Base-by-base conservation (phyloP, 768 basidiomycete species). In the Phaeolepiota aurea region DNA sequence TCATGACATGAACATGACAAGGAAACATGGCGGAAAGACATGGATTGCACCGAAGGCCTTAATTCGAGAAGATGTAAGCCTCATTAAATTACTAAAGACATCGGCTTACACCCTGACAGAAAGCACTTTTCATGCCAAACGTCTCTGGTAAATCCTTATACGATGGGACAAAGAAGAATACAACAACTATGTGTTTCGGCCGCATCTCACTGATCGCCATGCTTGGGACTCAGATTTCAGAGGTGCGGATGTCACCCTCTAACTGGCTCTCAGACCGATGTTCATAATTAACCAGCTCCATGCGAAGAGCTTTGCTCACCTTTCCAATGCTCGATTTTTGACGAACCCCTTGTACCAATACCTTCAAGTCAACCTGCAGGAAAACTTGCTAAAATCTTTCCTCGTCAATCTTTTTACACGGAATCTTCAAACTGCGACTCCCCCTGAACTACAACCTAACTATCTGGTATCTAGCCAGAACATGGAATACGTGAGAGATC, bases 41-140 rank as follows among this genome's bases (percentile, higher is more conserved):
- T 98, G 90, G 91, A 76, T 91, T 38, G 92, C 91, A 9, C 93
- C 92, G 1, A 79, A 74, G 15, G 84, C 87, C 15, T 69, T 97
- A 50, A 91, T 98, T 47, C 78, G 81, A 20, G 87, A 91, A 65
- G 89, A 94, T 48, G 93, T 93, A 54, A 49, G 87, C 71, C 20
- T 15, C 13, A 30, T 5, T 28, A 19, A n/a, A n/a, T n/a, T n/a
- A n/a, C 28, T 34, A 15, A 13, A 7, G 25, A 10, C 34, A 0
- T 44, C 12, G 32, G 18, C 12, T 10, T 18, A 3, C 11, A 12
- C 14, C 13, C 18, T 35, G 14, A n/a, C 54, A 98, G 93, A 86
- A 82, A 82, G 79, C 94, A 12, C 65, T 93, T 2, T 96, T 92
- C 62, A 81, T 97, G 42, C 94, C 94, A 2, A 80, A 96, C 53